Evolutionary conservation across 495 filamentous ascomycete genomes (phyloP).

Genomic region (Terfezia boudieri): DNA sequence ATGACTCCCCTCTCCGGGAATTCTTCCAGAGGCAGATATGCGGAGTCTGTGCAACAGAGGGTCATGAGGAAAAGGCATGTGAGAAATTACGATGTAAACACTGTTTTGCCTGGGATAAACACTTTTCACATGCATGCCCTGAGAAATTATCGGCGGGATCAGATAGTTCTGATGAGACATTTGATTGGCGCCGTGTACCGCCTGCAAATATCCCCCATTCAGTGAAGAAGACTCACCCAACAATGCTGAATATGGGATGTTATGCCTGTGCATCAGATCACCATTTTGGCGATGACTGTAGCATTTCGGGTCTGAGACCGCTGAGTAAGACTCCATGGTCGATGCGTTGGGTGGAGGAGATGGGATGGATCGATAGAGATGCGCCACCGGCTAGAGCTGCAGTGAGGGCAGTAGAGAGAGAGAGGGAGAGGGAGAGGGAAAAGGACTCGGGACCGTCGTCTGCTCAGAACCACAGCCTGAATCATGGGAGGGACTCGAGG

Average conservation of each 20-base stretch:
- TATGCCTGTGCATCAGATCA: constrained; percentile 12
- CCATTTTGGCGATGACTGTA: constrained; percentile 17
- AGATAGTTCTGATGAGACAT: not conserved
- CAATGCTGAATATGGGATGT: constrained; percentile 1
- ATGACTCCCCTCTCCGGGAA: not conserved
- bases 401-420: not conserved
- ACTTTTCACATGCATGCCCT: constrained; percentile 17
- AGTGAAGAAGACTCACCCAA: constrained; percentile 1
- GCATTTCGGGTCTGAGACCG: constrained; percentile 11
- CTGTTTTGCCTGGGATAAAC: constrained; percentile 12
- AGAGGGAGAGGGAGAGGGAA: not conserved
- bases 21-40: constrained; percentile 6
- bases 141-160: not conserved
- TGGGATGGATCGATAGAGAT: not conserved
- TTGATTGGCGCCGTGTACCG: constrained; percentile 2
- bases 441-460: not conserved
- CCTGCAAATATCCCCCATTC: not conserved
- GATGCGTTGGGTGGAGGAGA: not conserved
- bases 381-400: not conserved
- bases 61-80: constrained; percentile 6
- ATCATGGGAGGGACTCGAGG: not conserved
- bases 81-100: constrained; percentile 13
- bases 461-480: not conserved
- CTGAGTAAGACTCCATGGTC: constrained; percentile 4
- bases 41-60: constrained; percentile 5